Evolutionary conservation across 1,139 yeast genomes (phyloP).

Genomic region (Candida buenavistaensis): DNA sequence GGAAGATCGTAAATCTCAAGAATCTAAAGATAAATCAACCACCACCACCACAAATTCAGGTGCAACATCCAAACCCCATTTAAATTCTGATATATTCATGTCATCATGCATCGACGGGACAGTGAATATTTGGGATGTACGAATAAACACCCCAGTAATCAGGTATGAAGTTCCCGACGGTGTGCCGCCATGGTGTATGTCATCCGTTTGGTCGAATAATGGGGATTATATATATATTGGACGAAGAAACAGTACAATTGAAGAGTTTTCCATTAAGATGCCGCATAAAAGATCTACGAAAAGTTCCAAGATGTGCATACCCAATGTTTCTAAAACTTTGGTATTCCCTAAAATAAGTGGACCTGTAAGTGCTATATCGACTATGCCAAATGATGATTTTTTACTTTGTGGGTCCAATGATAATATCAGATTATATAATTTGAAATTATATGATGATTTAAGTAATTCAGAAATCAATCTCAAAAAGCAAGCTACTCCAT

Average conservation of each 20-base stretch:
- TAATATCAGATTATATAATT: constrained; percentile 82
- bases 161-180: constrained; percentile 59
- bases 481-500: constrained; percentile 51
- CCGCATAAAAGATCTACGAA: constrained; percentile 36
- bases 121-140: constrained; percentile 78
- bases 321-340: constrained; percentile 57
- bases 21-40: constrained; percentile 19
- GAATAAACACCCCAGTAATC: constrained; percentile 52
- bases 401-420: constrained; percentile 87
- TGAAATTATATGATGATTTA: constrained; percentile 52
- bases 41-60: constrained; percentile 10
- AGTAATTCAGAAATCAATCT: constrained; percentile 19
- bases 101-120: constrained; percentile 86
- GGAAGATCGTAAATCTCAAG: constrained; percentile 22
- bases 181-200: constrained; percentile 93
- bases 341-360: constrained; percentile 89
- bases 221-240: constrained; percentile 85
- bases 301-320: too few relatives aligned
- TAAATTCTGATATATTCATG: constrained; percentile 64
- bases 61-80: constrained; percentile 22
- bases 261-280: constrained; percentile 75
- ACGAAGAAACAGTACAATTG: constrained; percentile 84
- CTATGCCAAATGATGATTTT: constrained; percentile 81
- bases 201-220: constrained; percentile 86
- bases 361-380: constrained; percentile 77